Evolutionary conservation across 2,329 filamentous ascomycete species (phyloP).

Genomic region (Coniochaeta sp.): DNA sequence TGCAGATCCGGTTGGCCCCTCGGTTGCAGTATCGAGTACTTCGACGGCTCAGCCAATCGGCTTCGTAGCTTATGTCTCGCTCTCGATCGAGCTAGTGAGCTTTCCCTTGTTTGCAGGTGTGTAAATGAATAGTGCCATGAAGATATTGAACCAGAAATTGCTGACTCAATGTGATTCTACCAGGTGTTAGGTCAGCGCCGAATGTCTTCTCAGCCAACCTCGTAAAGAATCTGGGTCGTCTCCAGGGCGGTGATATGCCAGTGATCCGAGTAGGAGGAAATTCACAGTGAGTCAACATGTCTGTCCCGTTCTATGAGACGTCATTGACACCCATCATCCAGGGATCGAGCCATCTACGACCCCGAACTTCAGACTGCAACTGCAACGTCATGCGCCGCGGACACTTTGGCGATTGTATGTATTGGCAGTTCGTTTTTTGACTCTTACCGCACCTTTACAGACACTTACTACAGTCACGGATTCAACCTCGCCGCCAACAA

Average conservation of each 20-base stretch:
- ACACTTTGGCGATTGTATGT: constrained; percentile 14
- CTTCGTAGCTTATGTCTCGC: not conserved
- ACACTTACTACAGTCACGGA: constrained; percentile 14
- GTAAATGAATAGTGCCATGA: not conserved
- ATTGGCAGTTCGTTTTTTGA: constrained; percentile 17
- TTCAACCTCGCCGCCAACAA: constrained; percentile 16
- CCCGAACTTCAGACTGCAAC: constrained; percentile 11
- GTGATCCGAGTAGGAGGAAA: not conserved
- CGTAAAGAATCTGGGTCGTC: not conserved
- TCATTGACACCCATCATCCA: not conserved
- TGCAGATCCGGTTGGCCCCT: not conserved
- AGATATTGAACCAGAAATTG: not conserved
- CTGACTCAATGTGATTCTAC: not conserved
- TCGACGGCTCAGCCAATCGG: not conserved
- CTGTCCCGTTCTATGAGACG: no score
- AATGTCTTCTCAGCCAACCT: not conserved
- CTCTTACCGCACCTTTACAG: constrained; percentile 14
- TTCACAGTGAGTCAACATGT: not conserved
- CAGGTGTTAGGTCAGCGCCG: not conserved
- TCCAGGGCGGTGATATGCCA: not conserved
- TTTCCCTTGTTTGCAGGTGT: not conserved
- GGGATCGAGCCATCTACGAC: constrained; percentile 16
- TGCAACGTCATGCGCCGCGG: constrained; percentile 12
- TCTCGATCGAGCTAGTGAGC: not conserved
- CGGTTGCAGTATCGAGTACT: not conserved